Conservation (phyloP, 2,329 filamentous ascomycete species). For the Geosmithia morbida region DNA sequence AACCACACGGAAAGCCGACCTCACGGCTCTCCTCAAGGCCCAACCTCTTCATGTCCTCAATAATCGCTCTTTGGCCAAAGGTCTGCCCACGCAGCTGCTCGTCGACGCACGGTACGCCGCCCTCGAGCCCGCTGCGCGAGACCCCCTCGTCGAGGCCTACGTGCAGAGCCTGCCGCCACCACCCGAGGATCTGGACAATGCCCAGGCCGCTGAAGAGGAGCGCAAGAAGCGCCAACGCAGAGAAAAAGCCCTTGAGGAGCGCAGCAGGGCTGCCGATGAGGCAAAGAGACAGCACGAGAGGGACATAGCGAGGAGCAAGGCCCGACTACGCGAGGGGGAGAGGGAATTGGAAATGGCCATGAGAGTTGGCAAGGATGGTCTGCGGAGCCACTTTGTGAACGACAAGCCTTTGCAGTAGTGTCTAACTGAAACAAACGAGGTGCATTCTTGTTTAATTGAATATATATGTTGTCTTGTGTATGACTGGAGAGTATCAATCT, state of each 20-base stretch:
- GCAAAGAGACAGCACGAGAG: constrained; percentile 46
- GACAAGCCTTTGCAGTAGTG: background rate
- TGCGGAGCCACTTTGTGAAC: constrained; percentile 42
- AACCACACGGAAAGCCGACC: constrained; percentile 53
- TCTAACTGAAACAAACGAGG: background rate
- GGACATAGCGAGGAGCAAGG: constrained; percentile 45
- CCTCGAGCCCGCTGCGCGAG: constrained; percentile 43
- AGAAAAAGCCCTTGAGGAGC: constrained; percentile 53
- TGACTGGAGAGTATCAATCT: background rate
- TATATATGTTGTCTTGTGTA: background rate
- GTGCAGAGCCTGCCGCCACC: constrained; percentile 48
- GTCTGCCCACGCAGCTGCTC: constrained; percentile 47
- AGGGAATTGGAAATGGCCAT: constrained; percentile 54
- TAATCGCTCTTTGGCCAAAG: constrained; percentile 32
- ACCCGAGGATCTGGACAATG: constrained; percentile 26
- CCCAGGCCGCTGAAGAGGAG: constrained; percentile 34
- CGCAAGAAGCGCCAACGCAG: constrained; percentile 39
- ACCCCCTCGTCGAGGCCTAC: constrained; percentile 51
- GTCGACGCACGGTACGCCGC: constrained; percentile 58
- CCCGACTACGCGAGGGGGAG: constrained; percentile 50
- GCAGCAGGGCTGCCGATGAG: constrained; percentile 46
- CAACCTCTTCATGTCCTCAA: constrained; percentile 46
- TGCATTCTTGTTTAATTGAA: background rate
- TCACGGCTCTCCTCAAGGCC: constrained; percentile 48
- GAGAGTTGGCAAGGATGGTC: constrained; percentile 50